Evolutionary conservation across 371 early-diverging fungal species (phyloP), one percentile per base, ranked within the genome.

Genomic region (Capillidium rhysosporum): DNA sequence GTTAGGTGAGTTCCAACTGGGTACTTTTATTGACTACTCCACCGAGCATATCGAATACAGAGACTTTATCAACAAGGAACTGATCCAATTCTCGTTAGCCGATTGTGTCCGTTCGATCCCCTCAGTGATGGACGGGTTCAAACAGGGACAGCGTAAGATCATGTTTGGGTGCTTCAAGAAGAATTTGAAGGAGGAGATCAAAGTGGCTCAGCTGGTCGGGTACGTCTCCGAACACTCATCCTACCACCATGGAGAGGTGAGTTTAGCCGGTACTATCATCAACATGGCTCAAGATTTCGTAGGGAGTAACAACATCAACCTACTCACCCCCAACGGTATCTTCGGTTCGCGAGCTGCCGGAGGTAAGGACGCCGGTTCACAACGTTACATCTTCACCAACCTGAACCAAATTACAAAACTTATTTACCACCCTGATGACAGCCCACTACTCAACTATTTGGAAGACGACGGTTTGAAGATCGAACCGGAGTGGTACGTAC

Each of bases 121-220:
- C 1, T 88, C 80, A n/a, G 71, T 89, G 8, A 82, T 99, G 0
- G 99, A 99, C 68, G 99, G 99, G 1, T 73, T 99, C 25, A 99
- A 99, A 67, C 99, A 99, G 2, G 97, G 95, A 24, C 99, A 98
- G 67, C 80, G 99, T 60, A 99, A 99, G 67, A 92, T 98, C 38
- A 61, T 99, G 40, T 99, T 79, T 72, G 79, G 83, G 30, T 85
- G 91, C 59, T 89, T 97, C 63, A 92, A 94, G 61, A 79, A 89
- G 54, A 89, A 92, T 55, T 69, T 76, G 30, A 77, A 71, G 43
- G 61, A 63, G 5, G 98, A 98, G 77, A 82, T 96, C 63, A 99
- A 99, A 71, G 97, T 99, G 1, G 84, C 92, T 1, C 92, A 94
- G 69, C 70, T 99, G 26, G 82, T 85, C 18, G 98, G 97, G 58